Evolutionary conservation across 306 rosid species (phyloP).

Genomic region (Cucumis sativus): DNA sequence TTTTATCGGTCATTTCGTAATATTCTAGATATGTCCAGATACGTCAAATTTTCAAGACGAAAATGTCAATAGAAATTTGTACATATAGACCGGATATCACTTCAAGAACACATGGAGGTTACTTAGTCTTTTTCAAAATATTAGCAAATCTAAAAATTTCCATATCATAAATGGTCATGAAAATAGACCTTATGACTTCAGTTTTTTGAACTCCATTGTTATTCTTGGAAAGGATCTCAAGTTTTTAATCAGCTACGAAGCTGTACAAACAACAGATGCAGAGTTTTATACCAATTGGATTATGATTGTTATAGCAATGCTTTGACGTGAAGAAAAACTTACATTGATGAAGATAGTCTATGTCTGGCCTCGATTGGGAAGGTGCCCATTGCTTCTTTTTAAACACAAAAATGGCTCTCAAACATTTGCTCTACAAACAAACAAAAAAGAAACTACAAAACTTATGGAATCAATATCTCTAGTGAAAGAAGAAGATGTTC

Average conservation of each 20-base stretch:
- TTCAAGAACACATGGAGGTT: neutral
- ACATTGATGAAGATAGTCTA: constrained; percentile 63
- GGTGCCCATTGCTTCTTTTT: constrained; percentile 42
- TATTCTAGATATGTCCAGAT: no score
- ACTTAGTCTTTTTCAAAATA: neutral
- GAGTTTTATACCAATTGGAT: neutral
- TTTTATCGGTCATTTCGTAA: no score
- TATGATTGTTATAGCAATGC: neutral
- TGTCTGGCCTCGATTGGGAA: constrained; percentile 47
- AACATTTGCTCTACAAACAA: constrained; percentile 26
- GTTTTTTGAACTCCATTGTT: neutral
- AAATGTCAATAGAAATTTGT: neutral
- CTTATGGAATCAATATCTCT: neutral
- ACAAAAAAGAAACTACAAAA: neutral
- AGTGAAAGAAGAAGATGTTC: neutral
- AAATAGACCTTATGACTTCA: neutral
- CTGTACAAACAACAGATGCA: neutral
- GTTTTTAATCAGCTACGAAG: neutral
- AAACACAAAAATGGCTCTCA: constrained; percentile 22
- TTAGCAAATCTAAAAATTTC: neutral
- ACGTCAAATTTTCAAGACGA: neutral
- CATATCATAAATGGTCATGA: neutral
- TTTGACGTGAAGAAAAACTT: constrained; percentile 17
- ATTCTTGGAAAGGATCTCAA: neutral
- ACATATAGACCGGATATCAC: no score